Conservation (phyloP, 176 grass and related monocot genomes). For the Luzula sylvatica region DNA sequence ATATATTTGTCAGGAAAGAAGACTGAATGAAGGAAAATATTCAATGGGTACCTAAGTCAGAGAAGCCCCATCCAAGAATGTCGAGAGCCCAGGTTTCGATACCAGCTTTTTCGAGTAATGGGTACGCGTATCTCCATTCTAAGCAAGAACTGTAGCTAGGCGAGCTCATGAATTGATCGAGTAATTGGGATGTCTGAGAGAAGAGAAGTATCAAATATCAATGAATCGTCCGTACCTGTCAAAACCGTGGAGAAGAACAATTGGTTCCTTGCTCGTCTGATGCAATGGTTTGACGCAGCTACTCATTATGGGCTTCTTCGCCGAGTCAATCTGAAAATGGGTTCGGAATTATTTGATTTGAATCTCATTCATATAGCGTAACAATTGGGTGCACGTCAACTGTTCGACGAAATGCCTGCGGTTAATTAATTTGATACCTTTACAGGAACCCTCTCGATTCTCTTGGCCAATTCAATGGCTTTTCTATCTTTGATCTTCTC, state of each 20-base stretch:
- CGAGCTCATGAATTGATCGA: slow-evolving; percentile 21
- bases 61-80: slow-evolving; percentile 99
- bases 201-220: not conserved
- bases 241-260: slow-evolving; percentile 89
- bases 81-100: slow-evolving; percentile 84
- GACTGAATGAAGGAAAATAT: not conserved
- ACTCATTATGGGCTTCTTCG: slow-evolving; percentile 46
- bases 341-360: too few relatives aligned
- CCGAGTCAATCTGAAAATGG: slow-evolving; percentile 45
- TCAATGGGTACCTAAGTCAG: slow-evolving; percentile 89
- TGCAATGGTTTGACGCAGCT: slow-evolving; percentile 84
- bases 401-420: not conserved
- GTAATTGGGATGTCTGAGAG: not conserved
- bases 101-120: slow-evolving; percentile 84
- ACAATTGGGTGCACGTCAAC: not conserved
- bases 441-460: slow-evolving; percentile 81
- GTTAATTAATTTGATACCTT: slow-evolving; percentile 23
- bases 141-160: slow-evolving; percentile 90
- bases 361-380: not conserved
- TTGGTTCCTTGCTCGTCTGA: slow-evolving; percentile 29
- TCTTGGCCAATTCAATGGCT: slow-evolving; percentile 51
- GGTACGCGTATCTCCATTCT: slow-evolving; percentile 92
- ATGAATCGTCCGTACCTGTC: slow-evolving; percentile 79
- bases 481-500: slow-evolving; percentile 51
- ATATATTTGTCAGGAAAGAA: not conserved